phyloP scores from a whole-genome alignment of 176 grass and related monocot genomes.

The Luzula sylvatica region DNA sequence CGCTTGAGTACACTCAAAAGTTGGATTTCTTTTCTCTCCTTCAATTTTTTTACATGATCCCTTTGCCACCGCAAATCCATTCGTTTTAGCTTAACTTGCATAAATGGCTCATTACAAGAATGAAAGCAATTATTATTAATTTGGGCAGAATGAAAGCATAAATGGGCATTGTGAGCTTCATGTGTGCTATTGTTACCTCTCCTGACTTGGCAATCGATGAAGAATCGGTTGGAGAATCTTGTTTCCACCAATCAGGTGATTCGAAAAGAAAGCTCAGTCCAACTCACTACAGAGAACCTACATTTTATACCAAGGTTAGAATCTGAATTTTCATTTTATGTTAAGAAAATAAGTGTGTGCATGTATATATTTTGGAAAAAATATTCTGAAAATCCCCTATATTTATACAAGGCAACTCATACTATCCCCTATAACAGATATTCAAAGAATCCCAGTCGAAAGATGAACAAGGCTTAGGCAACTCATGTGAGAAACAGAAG shows the following conservation, averaged over 20 bases:
- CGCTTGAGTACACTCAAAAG: no score
- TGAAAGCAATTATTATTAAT: no score
- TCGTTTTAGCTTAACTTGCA: no score
- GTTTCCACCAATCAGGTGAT: conserved; percentile 91
- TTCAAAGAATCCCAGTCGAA: conserved; percentile 79
- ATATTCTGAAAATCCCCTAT: no score
- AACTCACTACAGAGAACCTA: conserved; percentile 85
- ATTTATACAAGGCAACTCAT: no score
- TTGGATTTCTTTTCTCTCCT: no score
- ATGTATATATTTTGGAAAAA: background rate
- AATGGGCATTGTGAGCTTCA: conserved; percentile 76
- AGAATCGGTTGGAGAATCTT: conserved; percentile 87
- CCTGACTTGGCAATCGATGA: conserved; percentile 49
- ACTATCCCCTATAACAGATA: no score
- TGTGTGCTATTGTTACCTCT: conserved; percentile 87
- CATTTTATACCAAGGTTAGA: conserved; percentile 83
- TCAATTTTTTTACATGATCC: conserved; percentile 92
- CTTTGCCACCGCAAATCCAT: background rate
- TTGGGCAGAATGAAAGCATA: conserved; percentile 71
- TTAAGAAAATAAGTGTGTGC: background rate
- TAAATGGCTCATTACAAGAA: no score
- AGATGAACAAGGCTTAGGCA: conserved; percentile 45
- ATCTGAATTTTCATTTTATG: background rate
- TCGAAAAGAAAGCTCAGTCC: conserved; percentile 97
- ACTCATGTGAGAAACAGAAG: conserved; percentile 80